Base-by-base conservation (phyloP, 1,139 yeast species). In the Yamadazyma triangularis region DNA sequence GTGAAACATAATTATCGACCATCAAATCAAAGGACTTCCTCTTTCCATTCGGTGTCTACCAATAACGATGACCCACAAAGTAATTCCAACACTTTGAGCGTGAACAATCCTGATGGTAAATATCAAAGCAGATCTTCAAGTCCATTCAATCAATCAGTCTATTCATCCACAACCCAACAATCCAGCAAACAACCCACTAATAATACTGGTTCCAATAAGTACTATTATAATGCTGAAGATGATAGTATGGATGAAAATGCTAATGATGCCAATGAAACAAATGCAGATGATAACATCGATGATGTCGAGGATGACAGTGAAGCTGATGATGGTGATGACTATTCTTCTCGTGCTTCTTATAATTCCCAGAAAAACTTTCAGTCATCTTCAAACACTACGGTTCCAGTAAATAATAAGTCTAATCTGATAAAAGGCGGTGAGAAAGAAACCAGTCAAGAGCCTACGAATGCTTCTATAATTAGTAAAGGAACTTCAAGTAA, bases 271-370 rank as follows among this genome's bases (percentile, higher is more conserved):
- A 36, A 30, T 28, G 47, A 43, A 18, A 33, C 33, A 8, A 28
- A 33, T 4, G 38, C 29, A 23, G 36, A 30, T 30, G 40, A 47
- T 15, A 11, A 27, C 9, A 31, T 29, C 12, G 58, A 54, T 30
- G 60, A 58, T 28, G 65, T 58, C 13, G 65, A 51, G 19, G 60
- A 51, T 11, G 65, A 53, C 13, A 59, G 51, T 13, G 55, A 51
- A 26, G 47, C 48, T 19, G 45, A 53, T 19, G 63, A 53, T 32
- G 44, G 38, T 18, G 64, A 60, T 25, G 64, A 56, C 26, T 43
- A 47, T 1, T 58, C 63, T 4, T 58, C 58, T 8, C 68, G 60
- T 29, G 66, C 56, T 4, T 42, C 50, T 6, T 43, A 38, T 24
- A 39, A 35, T 31, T 37, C 46, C 4, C 37, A 42, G 4, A 33